A percentile compares a stretch with the other conserved stretches of the same genome.
These are phyloP conservation scores for Aspergillus avenaceus DNA, from an alignment of 495 filamentous ascomycete species.

Conservation along the genomic window DNA sequence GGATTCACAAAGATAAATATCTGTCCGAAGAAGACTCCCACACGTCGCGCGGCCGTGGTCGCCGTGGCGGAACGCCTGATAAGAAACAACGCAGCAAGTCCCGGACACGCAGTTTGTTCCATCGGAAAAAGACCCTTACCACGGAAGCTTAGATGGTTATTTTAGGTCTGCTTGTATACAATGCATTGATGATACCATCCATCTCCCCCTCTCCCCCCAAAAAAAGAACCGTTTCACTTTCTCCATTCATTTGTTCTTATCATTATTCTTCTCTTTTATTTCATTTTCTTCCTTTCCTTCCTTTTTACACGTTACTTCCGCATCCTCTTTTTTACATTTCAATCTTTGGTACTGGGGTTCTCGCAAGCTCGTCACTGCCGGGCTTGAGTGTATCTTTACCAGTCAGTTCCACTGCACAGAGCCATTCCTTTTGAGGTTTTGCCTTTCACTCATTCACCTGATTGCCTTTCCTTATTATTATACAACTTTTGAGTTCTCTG, in stretches of 20 bases:
- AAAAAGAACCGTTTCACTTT: conserved; percentile 9
- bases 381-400: conserved; percentile 14
- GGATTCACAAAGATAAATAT: conserved; percentile 95
- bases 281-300: not conserved
- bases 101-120: conserved; percentile 62
- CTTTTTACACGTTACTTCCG: conserved; percentile 4
- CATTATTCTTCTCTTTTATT: conserved; percentile 6
- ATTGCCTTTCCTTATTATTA: conserved; percentile 9
- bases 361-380: no score
- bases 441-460: conserved; percentile 2
- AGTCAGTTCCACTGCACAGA: not conserved
- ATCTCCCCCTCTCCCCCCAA: no score
- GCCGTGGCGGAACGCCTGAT: conserved; percentile 31
- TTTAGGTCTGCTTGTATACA: conserved; percentile 5
- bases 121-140: conserved; percentile 52
- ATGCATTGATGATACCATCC: not conserved
- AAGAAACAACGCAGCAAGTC: conserved; percentile 63
- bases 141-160: conserved; percentile 26
- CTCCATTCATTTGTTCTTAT: conserved; percentile 7
- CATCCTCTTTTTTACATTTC: conserved; percentile 3
- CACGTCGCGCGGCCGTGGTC: conserved; percentile 33
- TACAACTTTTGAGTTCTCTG: conserved; percentile 5
- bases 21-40: conserved; percentile 67
- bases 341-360: conserved; percentile 4
- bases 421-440: conserved; percentile 2